Conservation (phyloP, 805 yeast genomes). For the Kodamaea lidongshanica region DNA sequence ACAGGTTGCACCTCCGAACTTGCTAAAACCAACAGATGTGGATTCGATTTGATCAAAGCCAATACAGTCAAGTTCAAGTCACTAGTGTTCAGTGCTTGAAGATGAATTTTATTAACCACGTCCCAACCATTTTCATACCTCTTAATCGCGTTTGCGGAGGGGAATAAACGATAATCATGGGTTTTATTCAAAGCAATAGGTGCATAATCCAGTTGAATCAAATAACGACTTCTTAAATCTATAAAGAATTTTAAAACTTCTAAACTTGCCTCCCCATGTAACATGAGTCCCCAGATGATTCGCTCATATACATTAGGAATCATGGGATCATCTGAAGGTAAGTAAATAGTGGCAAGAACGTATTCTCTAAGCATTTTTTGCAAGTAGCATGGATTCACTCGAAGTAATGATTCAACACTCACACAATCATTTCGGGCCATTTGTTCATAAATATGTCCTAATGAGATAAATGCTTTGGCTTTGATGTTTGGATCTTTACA, state of each 20-base stretch:
- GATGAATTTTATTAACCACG: constrained; percentile 11
- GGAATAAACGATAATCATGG: constrained; percentile 23
- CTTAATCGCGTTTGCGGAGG: constrained; percentile 10
- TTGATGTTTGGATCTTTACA: too few species aligned
- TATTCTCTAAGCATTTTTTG: constrained; percentile 35
- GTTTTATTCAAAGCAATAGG: constrained; percentile 15
- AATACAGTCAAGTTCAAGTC: too few species aligned
- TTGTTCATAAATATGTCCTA: too few species aligned
- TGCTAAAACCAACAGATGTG: too few species aligned
- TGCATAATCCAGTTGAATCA: constrained; percentile 16
- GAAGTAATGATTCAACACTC: too few species aligned
- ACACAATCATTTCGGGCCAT: too few species aligned
- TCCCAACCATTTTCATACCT: constrained; percentile 15
- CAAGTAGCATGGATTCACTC: constrained; percentile 10
- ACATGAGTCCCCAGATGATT: constrained; percentile 36
- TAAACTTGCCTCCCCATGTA: constrained; percentile 41
- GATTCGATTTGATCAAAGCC: too few species aligned
- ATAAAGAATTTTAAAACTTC: constrained; percentile 39
- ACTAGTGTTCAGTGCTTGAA: too few species aligned
- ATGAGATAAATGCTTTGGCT: too few species aligned
- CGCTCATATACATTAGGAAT: constrained; percentile 27
- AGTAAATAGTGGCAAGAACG: constrained; percentile 27
- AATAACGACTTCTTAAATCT: constrained; percentile 25
- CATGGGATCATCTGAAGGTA: constrained; percentile 33
- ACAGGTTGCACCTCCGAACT: too few species aligned